phyloP scores from a whole-genome alignment of 2,329 filamentous ascomycete genomes.

The Xylariaceae sp. region DNA sequence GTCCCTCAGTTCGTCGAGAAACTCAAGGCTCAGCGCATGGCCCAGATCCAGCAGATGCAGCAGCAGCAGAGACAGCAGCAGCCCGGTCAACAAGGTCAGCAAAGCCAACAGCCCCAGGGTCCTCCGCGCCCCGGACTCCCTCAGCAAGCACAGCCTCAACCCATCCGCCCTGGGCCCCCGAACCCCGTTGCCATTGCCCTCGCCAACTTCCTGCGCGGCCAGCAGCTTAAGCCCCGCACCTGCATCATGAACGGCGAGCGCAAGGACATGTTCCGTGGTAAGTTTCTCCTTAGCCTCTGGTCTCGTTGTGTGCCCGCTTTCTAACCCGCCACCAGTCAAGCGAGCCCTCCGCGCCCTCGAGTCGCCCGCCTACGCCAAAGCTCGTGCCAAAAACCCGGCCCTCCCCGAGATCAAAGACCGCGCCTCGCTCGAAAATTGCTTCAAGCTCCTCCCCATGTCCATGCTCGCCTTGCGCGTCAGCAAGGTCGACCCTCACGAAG shows the following conservation, averaged over 20 bases:
- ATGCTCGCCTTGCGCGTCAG: constrained; percentile 87
- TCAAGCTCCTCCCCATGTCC: constrained; percentile 91
- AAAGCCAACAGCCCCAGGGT: background rate
- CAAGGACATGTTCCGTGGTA: constrained; percentile 97
- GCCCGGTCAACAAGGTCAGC: constrained; percentile 33
- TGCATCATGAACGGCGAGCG: constrained; percentile 93
- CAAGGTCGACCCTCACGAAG: constrained; percentile 75
- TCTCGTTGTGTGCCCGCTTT: background rate
- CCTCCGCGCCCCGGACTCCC: constrained; percentile 6
- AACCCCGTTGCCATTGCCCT: constrained; percentile 86
- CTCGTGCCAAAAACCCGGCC: constrained; percentile 81
- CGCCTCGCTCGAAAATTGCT: constrained; percentile 83
- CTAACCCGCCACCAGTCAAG: constrained; percentile 63
- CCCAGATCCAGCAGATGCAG: constrained; percentile 40
- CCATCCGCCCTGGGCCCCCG: constrained; percentile 73
- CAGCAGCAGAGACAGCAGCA: constrained; percentile 43
- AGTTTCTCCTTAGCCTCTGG: constrained; percentile 14
- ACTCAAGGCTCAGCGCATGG: constrained; percentile 55
- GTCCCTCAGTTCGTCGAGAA: constrained; percentile 79
- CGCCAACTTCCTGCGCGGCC: constrained; percentile 78
- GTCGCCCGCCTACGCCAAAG: constrained; percentile 86
- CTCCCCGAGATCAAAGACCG: constrained; percentile 86
- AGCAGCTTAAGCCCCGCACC: constrained; percentile 84
- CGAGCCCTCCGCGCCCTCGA: constrained; percentile 87
- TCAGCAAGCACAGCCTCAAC: constrained; percentile 47